Evolutionary conservation across 2,329 filamentous ascomycete species (phyloP), one percentile per base, ranked within the genome.

Genomic region (Periconia sp.): DNA sequence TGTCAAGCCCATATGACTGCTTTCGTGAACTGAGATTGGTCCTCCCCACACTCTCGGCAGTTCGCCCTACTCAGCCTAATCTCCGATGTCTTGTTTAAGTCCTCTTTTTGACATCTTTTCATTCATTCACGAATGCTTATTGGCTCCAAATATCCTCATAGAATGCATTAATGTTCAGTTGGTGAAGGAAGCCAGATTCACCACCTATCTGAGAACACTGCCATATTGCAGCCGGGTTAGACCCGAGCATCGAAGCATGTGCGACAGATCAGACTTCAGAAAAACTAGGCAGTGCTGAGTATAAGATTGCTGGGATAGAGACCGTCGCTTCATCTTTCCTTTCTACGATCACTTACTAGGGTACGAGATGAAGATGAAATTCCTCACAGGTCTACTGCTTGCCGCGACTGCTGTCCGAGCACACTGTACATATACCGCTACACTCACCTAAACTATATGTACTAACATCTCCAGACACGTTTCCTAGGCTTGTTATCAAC

Each of bases 401-500:
- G 49, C 48, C 23, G 53, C 49, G 4, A 42, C 55, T 4, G 46
- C 55, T 11, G 55, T 43, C 7, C 53, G 57, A 39, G 59, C 58
- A 19, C 59, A 63, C 41, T 63, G 58, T 56, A 50, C n/a, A 52
- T 41, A 15, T 3, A 15, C 25, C 15, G 2, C 17, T 4, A 10
- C 28, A 34, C 21, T 15, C 6, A 9, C 9, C 1, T 22, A 24
- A 4, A 28, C 21, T 12, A 18, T 8, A 13, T 6, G 29, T 10
- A 38, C 41, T 50, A 22, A 49, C 30, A 26, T 33, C 5, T 4
- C n/a, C 19, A 63, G 60, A 63, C 37, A 63, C 60, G 5, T 63
- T 63, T 25, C 60, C 60, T 12, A 39, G 48, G 4, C 58, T 63
- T 36, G 50, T 63, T 11, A 43, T 63, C 5, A 56, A 63, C 40